Evolutionary conservation across 2,329 filamentous ascomycete genomes (phyloP), one percentile per base, ranked within the genome.

Genomic region (Colletotrichum godetiae): DNA sequence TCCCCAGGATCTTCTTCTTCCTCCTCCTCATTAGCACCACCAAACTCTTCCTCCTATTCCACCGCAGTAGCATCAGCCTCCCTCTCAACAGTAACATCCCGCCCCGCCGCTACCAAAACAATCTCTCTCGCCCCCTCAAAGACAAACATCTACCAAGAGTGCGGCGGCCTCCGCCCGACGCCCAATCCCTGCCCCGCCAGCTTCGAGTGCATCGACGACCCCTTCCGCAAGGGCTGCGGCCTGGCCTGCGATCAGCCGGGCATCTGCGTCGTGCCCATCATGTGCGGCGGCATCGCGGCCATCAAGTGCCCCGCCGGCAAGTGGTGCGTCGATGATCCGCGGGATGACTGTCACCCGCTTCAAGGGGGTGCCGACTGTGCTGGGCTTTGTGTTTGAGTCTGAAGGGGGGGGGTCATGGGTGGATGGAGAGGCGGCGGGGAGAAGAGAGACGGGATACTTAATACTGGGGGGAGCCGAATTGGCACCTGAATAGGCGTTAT

Each of bases 171-270:
- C 57, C 74, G 73, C 1, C 11, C 72, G 15, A 68, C 71, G 12
- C 81, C 81, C 7, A 62, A 70, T 0, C 58, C 69, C 0, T 84
- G 82, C 75, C 70, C 76, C 35, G 68, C 69, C 22, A 75, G 75
- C 12, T 75, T 75, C 2, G 67, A 74, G 2, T 84, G 83, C 65
- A 70, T 78, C 15, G 77, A 83, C 68, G 82, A 84, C 31, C 82
- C 83, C 12, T 79, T 82, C 49, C 59, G 37, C 5, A 11, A 76
- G 75, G 35, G 72, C 29, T 83, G 82, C 55, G 82, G 82, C 8
- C 75, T 82, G 78, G 79, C 82, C 4, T 83, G 82, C 66, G 82
- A 83, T 55, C 64, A 24, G 7, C 79, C 79, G 0, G 82, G 82
- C 1, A 82, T 84, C 29, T 84, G 80, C 57, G 74, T 81, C 1